These are phyloP conservation scores for Eucalyptus camaldulensis DNA, from an alignment of 345 rosid species.

Conservation along the genomic window DNA sequence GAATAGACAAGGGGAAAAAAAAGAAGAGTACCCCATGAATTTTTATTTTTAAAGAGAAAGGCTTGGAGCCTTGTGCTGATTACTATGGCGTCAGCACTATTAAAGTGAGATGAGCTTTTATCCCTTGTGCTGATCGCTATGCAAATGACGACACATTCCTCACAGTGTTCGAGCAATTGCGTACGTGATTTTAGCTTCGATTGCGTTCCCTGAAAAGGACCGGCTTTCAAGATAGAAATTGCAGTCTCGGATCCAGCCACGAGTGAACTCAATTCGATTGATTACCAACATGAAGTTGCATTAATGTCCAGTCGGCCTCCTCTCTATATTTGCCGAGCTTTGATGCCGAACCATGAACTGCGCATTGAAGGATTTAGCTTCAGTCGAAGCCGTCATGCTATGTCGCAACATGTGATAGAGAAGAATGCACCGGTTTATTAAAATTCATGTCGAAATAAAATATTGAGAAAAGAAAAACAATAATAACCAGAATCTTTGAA, in stretches of 20 bases:
- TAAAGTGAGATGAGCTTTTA: background rate
- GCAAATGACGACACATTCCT: background rate
- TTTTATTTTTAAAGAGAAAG: background rate
- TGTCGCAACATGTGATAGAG: accelerated
- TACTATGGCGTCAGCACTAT: background rate
- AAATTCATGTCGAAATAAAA: no score
- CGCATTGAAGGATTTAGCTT: no score
- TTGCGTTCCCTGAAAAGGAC: background rate
- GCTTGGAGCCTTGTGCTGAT: background rate
- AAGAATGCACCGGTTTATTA: no score
- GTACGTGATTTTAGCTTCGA: background rate
- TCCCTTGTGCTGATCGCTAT: background rate
- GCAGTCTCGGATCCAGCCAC: background rate
- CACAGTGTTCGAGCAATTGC: background rate
- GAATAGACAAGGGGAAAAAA: background rate
- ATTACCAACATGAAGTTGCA: no score
- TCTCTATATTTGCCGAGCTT: no score
- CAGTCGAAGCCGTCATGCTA: no score
- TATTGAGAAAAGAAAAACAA: no score
- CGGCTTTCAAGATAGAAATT: background rate
- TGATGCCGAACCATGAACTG: accelerated
- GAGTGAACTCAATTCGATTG: no score
- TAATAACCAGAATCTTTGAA: no score
- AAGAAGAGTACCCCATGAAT: background rate
- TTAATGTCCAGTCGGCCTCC: no score